Base-by-base conservation (phyloP, 1,139 yeast genomes). In the Scheffersomyces parashehatae region DNA sequence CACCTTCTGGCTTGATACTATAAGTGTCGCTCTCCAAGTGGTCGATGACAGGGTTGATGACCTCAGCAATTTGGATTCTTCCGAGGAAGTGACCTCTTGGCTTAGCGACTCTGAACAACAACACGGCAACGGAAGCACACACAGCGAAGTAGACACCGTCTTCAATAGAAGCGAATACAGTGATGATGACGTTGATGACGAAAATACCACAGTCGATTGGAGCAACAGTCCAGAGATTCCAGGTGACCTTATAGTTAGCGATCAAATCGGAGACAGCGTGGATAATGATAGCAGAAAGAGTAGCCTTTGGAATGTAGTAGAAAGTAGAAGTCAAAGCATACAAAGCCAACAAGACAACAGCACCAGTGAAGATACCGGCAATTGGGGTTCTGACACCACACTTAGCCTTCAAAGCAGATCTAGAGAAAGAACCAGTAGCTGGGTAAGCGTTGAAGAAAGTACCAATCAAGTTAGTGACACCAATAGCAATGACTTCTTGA, bases 311-410 rank as follows among this genome's bases (percentile, higher is more conserved):
- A 64, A 91, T 91, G 70, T 81, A 91, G 73, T 76, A 88, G 71
- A 91, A 91, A 4, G 95, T 85, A 42, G 75, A 75, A 9, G 97
- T 89, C 54, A 91, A 78, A 45, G 86, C 85, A 64, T 90, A 91
- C 49, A 91, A 74, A 2, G 97, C 96, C 50, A 91, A 72, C 51
- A 91, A 69, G 24, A 91, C 97, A 63, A 91, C 91, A 32, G 79
- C 81, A 60, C 97, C 98, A 26, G 97, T 89, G 68, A 83, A 87
- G 43, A 89, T 77, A 68, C 97, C 97, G 41, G 97, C 96, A 49
- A 90, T 73, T 29, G 98, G 98, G 33, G 98, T 91, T 60, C 91
- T 81, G 37, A 91, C 98, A 60, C 96, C 96, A 77, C 97, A 90
- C 68, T 90, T 91, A 44, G 96, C 87, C 68, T 91, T 90, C 58